A percentile compares a stretch with the other conserved stretches of the same genome.
Conservation (phyloP, 2,329 filamentous ascomycete genomes). For the Onygena corvina region DNA sequence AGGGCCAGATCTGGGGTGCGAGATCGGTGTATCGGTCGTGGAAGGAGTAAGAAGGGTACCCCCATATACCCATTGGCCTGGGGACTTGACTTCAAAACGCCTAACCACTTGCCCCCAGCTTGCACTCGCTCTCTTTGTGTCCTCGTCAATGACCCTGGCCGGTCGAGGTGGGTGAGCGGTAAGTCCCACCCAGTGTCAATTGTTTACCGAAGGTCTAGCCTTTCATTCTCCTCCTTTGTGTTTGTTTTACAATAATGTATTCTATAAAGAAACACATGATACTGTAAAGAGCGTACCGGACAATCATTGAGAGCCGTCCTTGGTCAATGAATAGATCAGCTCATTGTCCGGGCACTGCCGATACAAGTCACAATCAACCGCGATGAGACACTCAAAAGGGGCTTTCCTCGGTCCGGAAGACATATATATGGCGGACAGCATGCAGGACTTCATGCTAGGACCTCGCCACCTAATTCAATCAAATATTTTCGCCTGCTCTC, state of each 20-base stretch:
- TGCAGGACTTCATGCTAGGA: no score
- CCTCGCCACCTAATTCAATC: no score
- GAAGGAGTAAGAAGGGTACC: slow-evolving; percentile 52
- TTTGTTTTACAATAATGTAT: not conserved
- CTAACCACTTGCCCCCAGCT: not conserved
- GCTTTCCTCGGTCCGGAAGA: no score
- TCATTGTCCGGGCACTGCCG: not conserved
- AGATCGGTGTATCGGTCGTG: slow-evolving; percentile 76
- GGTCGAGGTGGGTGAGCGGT: not conserved
- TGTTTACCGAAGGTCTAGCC: not conserved
- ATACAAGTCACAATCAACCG: not conserved
- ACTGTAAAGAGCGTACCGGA: not conserved
- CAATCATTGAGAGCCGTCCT: not conserved
- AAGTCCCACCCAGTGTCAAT: not conserved
- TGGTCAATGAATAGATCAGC: not conserved
- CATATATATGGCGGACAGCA: not conserved
- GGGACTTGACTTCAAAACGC: not conserved
- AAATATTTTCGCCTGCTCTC: not conserved
- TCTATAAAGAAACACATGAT: not conserved
- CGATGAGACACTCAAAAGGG: no score
- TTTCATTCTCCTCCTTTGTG: not conserved
- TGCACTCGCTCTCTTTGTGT: not conserved
- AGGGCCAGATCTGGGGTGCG: slow-evolving; percentile 70
- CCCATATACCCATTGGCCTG: not conserved
- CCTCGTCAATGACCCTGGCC: not conserved